Percentiles rank a stretch among this genome's conserved stretches.
Conservation (phyloP, 306 rosid species). For the Astragalus membranaceus region DNA sequence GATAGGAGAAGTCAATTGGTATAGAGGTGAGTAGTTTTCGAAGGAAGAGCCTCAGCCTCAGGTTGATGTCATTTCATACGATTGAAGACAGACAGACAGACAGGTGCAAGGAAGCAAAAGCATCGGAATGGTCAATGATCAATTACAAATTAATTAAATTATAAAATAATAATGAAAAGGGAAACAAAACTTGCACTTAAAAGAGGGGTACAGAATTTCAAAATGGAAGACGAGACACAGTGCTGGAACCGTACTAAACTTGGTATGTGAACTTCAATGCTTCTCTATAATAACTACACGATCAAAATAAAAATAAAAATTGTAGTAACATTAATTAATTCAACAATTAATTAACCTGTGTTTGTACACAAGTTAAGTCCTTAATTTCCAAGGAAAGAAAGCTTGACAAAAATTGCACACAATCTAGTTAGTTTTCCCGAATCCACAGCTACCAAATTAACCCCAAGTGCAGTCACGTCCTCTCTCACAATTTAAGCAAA, state of each 20-base stretch:
- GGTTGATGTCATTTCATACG: slow-evolving; percentile 31
- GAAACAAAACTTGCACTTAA: slow-evolving; percentile 39
- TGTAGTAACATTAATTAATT: too few relatives aligned
- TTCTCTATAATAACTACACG: neutral
- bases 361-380: too few relatives aligned
- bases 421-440: neutral
- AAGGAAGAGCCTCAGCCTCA: slow-evolving; percentile 29
- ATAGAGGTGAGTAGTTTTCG: slow-evolving; percentile 18
- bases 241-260: slow-evolving; percentile 14
- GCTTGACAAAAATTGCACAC: slow-evolving; percentile 1
- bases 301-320: neutral
- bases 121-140: slow-evolving; percentile 29
- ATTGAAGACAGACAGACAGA: slow-evolving; percentile 1
- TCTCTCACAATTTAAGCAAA: neutral
- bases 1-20: slow-evolving; percentile 24
- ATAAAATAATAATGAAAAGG: neutral
- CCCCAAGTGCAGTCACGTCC: slow-evolving; percentile 12
- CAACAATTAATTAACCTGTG: too few relatives aligned
- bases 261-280: slow-evolving; percentile 11
- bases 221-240: slow-evolving; percentile 22
- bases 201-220: slow-evolving; percentile 50
- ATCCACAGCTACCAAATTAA: slow-evolving; percentile 8
- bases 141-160: slow-evolving; percentile 7
- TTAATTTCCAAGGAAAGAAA: too few relatives aligned
- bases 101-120: slow-evolving; percentile 11